A percentile compares a stretch with the other conserved stretches of the same genome.
Evolutionary conservation across 1,284 basidiomycete genomes (phyloP).

Genomic region (Moniliella sp.): DNA sequence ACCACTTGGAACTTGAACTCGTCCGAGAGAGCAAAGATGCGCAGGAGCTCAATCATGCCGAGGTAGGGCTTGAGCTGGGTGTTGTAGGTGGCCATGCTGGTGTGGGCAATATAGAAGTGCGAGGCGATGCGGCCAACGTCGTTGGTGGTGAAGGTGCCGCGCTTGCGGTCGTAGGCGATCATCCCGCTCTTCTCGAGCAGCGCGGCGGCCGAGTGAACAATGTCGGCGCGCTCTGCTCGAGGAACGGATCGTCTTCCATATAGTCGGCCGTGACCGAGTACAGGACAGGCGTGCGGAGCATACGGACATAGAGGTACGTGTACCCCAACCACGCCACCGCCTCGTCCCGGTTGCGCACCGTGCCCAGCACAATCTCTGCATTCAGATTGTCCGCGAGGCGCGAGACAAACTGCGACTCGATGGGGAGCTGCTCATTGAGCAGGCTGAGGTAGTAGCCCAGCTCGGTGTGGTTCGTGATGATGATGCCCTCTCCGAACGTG

Average conservation of each 20-base stretch:
- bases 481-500: constrained; percentile 88
- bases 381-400: constrained; percentile 92
- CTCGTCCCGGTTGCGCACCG: constrained; percentile 72
- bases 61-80: constrained; percentile 78
- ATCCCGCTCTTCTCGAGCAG: constrained; percentile 81
- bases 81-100: constrained; percentile 89
- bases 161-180: constrained; percentile 72
- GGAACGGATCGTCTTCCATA: constrained; percentile 55
- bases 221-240: constrained; percentile 78
- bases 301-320: constrained; percentile 56
- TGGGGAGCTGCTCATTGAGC: constrained; percentile 42
- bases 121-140: constrained; percentile 71
- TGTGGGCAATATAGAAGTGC: constrained; percentile 89
- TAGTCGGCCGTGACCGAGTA: constrained; percentile 82
- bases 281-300: constrained; percentile 73
- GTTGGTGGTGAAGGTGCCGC: constrained; percentile 51
- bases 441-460: constrained; percentile 63
- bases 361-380: constrained; percentile 88
- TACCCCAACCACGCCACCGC: constrained; percentile 66
- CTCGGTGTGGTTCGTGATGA: constrained; percentile 92
- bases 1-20: constrained; percentile 82
- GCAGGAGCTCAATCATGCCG: constrained; percentile 72
- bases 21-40: constrained; percentile 84
- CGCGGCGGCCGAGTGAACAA: constrained; percentile 77
- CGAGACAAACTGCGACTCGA: constrained; percentile 81